phyloP scores from a whole-genome alignment of 352 stramenopile species.

The Globisporangium rhizosaccharum region DNA sequence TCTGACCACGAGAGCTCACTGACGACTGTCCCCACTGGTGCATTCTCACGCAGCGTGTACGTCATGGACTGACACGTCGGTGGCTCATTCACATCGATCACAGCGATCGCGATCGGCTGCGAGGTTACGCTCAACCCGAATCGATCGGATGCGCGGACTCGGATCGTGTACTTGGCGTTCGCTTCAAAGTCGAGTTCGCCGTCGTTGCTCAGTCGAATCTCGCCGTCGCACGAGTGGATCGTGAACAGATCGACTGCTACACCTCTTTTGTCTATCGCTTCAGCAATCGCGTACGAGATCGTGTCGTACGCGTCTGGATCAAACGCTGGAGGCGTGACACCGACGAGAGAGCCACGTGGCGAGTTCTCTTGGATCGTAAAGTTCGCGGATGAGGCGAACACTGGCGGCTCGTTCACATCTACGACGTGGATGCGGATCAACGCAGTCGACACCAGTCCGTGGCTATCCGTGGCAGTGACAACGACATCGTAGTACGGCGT shows the following conservation, averaged over 20 bases:
- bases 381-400: slow-evolving; percentile 23
- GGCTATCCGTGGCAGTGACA: background rate
- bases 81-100: slow-evolving; percentile 28
- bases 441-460: background rate
- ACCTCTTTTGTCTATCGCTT: slow-evolving; percentile 19
- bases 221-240: slow-evolving; percentile 49
- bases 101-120: slow-evolving; percentile 9
- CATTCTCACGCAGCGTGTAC: slow-evolving; percentile 22
- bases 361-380: slow-evolving; percentile 38
- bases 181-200: slow-evolving; percentile 32
- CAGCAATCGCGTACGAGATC: slow-evolving; percentile 31
- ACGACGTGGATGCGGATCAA: slow-evolving; percentile 32
- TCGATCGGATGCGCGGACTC: slow-evolving; percentile 37
- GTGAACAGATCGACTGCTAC: slow-evolving; percentile 41
- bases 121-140: slow-evolving; percentile 26
- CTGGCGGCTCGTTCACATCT: slow-evolving; percentile 43
- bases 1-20: slow-evolving; percentile 33
- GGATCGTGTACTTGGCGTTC: slow-evolving; percentile 22
- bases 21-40: slow-evolving; percentile 16
- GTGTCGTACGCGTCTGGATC: slow-evolving; percentile 48
- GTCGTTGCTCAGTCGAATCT: slow-evolving; percentile 32
- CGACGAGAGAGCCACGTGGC: slow-evolving; percentile 25
- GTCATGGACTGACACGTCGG: slow-evolving; percentile 16
- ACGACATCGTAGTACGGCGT: slow-evolving; percentile 6
- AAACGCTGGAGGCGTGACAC: slow-evolving; percentile 23